A percentile compares a stretch with the other conserved stretches of the same genome.
These are phyloP conservation scores for Polytrichum formosum DNA, from an alignment of 225 moss, liverwort and hornwort genomes.

Conservation along the genomic window DNA sequence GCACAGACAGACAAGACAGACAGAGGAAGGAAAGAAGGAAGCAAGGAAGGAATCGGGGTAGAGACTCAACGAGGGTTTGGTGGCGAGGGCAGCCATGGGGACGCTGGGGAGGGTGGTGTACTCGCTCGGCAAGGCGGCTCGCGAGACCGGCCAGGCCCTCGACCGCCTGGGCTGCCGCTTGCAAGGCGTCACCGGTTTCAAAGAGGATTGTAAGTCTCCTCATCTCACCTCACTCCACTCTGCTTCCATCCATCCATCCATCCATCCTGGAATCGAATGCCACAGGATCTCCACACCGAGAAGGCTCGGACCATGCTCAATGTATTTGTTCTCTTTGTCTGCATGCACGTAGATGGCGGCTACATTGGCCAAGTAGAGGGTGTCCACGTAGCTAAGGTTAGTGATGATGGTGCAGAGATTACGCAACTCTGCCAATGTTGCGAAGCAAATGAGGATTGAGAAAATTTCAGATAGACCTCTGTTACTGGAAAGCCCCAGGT, in stretches of 20 bases:
- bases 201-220: constrained; percentile 32
- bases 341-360: constrained; percentile 3
- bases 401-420: no score
- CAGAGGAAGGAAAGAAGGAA: no score
- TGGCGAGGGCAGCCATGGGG: constrained; percentile 44
- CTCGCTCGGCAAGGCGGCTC: constrained; percentile 44
- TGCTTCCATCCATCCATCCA: not conserved
- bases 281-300: not conserved
- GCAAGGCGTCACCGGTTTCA: constrained; percentile 32
- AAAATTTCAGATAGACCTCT: no score
- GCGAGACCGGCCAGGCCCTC: constrained; percentile 52
- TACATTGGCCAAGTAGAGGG: not conserved
- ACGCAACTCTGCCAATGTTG: no score
- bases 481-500: no score
- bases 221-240: no score
- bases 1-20: no score
- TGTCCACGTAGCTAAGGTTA: not conserved
- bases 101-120: constrained; percentile 38
- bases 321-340: not conserved
- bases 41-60: no score
- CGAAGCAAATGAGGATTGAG: no score
- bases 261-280: not conserved
- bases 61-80: not conserved
- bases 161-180: constrained; percentile 47
- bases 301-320: not conserved